phyloP scores from a whole-genome alignment of 129 eudicot genomes.

The Pulicaria dysenterica region DNA sequence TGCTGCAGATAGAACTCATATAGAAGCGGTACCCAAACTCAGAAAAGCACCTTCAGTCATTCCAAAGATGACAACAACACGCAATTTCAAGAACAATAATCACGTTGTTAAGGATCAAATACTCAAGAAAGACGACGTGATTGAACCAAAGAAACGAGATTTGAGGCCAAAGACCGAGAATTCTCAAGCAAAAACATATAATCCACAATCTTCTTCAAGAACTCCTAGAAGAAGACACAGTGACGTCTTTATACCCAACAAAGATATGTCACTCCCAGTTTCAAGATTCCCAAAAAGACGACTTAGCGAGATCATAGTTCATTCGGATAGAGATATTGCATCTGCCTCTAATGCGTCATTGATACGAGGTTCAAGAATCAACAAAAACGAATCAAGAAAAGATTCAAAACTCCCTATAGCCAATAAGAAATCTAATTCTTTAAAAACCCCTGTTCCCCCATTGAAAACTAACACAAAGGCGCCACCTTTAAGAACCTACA shows the following conservation, averaged over 20 bases:
- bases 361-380: conserved; percentile 29
- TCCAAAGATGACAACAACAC: conserved; percentile 28
- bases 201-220: conserved; percentile 18
- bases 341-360: conserved; percentile 15
- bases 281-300: conserved; percentile 33
- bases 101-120: conserved; percentile 13
- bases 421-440: conserved; percentile 26
- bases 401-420: conserved; percentile 31
- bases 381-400: conserved; percentile 37
- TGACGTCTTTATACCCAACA: conserved; percentile 30
- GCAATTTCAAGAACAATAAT: conserved; percentile 27
- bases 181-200: conserved; percentile 25
- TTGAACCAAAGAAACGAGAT: conserved; percentile 38
- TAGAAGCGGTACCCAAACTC: conserved; percentile 18
- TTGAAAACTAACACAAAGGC: conserved; percentile 32
- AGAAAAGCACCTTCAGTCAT: conserved; percentile 21
- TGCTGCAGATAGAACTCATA: conserved; percentile 18
- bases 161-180: conserved; percentile 29
- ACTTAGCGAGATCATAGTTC: conserved; percentile 31
- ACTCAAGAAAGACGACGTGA: conserved; percentile 15
- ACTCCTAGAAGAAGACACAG: conserved; percentile 39
- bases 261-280: conserved; percentile 13
- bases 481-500: conserved; percentile 28
- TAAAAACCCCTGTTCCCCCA: conserved; percentile 27
- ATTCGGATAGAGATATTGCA: conserved; percentile 10